A percentile compares a stretch with the other conserved stretches of the same genome.
Evolutionary conservation across 176 grass and related monocot genomes (phyloP).

Genomic region (Urochloa ruziziensis): DNA sequence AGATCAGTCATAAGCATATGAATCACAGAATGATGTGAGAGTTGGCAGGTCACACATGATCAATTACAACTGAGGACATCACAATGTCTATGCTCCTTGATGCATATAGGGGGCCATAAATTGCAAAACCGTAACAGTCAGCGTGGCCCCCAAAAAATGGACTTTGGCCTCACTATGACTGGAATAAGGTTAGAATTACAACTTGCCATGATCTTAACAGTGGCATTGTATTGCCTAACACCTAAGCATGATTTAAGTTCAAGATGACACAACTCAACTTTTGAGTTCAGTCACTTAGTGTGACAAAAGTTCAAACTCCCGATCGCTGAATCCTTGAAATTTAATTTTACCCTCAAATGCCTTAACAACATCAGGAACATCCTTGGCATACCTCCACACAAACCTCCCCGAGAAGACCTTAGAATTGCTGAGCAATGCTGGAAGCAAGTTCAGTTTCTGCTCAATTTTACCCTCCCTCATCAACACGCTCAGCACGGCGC

Average conservation of each 20-base stretch:
- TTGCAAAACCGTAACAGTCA: not conserved
- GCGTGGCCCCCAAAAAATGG: not conserved
- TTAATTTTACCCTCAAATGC: constrained; percentile 15
- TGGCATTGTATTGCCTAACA: not conserved
- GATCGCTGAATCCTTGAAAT: not conserved
- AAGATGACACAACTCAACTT: not conserved
- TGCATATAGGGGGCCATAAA: not conserved
- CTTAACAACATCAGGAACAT: constrained; percentile 9
- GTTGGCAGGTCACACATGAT: not conserved
- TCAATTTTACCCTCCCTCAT: constrained; percentile 2
- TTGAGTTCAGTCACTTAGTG: not conserved
- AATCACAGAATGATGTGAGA: not conserved
- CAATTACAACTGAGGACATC: not conserved
- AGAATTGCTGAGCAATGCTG: not conserved
- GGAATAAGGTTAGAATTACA: not conserved
- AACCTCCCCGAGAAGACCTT: not conserved
- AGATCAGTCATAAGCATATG: not conserved
- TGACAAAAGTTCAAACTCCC: not conserved
- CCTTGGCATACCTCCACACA: not conserved
- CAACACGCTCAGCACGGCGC: constrained; percentile 25
- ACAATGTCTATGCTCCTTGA: not conserved
- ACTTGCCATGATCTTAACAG: not conserved
- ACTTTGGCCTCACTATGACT: not conserved
- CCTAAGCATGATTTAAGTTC: not conserved
- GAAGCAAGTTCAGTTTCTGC: not conserved